phyloP scores from a whole-genome alignment of 2,329 filamentous ascomycete genomes.

The Macroventuria anomochaeta region DNA sequence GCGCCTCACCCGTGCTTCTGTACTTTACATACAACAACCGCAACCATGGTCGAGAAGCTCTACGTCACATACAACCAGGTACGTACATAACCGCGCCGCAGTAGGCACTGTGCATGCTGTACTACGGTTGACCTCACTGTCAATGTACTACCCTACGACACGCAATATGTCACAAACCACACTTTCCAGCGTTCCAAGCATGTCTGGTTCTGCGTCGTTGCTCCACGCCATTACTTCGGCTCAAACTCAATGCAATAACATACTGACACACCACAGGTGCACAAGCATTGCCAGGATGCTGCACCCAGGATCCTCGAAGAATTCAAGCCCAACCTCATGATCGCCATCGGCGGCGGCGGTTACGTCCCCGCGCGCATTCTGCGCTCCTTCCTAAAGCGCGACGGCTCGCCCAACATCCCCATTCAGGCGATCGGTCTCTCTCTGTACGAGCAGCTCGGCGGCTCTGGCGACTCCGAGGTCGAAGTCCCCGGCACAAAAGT shows the following conservation, averaged over 20 bases:
- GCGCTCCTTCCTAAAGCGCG: constrained; percentile 90
- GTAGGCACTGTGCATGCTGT: not conserved
- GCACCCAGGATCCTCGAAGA: constrained; percentile 81
- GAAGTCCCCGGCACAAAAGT: constrained; percentile 91
- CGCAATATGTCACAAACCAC: not conserved
- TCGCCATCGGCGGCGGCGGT: constrained; percentile 96
- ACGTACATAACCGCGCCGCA: constrained; percentile 23
- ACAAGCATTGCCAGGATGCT: constrained; percentile 93
- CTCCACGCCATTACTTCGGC: not conserved
- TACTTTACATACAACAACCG: constrained; percentile 8
- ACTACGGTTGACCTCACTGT: constrained; percentile 1
- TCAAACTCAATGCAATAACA: constrained; percentile 3
- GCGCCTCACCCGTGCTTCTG: constrained; percentile 1
- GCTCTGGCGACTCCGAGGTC: constrained; percentile 65
- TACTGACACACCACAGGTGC: constrained; percentile 67
- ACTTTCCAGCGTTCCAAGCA: not conserved
- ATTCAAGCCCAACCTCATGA: constrained; percentile 94
- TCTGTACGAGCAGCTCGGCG: constrained; percentile 85
- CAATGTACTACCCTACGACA: not conserved
- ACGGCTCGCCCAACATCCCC: constrained; percentile 89
- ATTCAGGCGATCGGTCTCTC: constrained; percentile 99
- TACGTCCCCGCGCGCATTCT: constrained; percentile 97
- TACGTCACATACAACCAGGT: constrained; percentile 55
- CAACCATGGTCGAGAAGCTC: constrained; percentile 51
- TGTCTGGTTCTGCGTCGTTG: not conserved